Evolutionary conservation across 2,329 filamentous ascomycete species (phyloP).

Genomic region (Rhexocercosporidium sp.): DNA sequence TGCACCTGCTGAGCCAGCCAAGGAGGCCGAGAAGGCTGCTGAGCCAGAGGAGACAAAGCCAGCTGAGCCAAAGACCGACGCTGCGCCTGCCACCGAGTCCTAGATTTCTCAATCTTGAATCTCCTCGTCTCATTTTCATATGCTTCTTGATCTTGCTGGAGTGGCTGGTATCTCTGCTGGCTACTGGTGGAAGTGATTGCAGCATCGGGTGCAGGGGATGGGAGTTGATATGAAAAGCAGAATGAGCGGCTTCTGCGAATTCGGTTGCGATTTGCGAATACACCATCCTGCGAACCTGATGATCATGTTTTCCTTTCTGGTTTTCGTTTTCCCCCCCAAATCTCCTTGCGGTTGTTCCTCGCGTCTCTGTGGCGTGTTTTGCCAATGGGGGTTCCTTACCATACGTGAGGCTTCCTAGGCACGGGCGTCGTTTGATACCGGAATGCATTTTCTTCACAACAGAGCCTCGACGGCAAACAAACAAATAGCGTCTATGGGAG

Average conservation of each 20-base stretch:
- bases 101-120: slow-evolving; percentile 50
- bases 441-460: slow-evolving; percentile 40
- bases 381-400: slow-evolving; percentile 31
- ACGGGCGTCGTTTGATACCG: slow-evolving; percentile 37
- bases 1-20: slow-evolving; percentile 59
- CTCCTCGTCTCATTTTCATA: slow-evolving; percentile 47
- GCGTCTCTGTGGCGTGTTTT: slow-evolving; percentile 34
- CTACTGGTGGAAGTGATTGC: slow-evolving; percentile 41
- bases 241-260: slow-evolving; percentile 40
- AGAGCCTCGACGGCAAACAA: slow-evolving; percentile 38
- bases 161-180: slow-evolving; percentile 40
- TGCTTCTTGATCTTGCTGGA: slow-evolving; percentile 42
- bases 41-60: slow-evolving; percentile 52
- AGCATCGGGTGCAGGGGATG: slow-evolving; percentile 42
- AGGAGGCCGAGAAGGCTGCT: slow-evolving; percentile 62
- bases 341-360: slow-evolving; percentile 37
- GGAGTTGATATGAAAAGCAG: slow-evolving; percentile 46
- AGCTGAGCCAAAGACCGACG: slow-evolving; percentile 38
- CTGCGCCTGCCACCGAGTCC: slow-evolving; percentile 55
- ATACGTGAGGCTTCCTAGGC: slow-evolving; percentile 34
- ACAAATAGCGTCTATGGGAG: slow-evolving; percentile 31
- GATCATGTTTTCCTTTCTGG: slow-evolving; percentile 45
- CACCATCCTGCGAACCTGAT: slow-evolving; percentile 45
- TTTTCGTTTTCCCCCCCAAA: slow-evolving; percentile 32
- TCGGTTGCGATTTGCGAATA: slow-evolving; percentile 42